Conservation (phyloP, 495 filamentous ascomycete genomes). For the Penicillium simplicissimum region DNA sequence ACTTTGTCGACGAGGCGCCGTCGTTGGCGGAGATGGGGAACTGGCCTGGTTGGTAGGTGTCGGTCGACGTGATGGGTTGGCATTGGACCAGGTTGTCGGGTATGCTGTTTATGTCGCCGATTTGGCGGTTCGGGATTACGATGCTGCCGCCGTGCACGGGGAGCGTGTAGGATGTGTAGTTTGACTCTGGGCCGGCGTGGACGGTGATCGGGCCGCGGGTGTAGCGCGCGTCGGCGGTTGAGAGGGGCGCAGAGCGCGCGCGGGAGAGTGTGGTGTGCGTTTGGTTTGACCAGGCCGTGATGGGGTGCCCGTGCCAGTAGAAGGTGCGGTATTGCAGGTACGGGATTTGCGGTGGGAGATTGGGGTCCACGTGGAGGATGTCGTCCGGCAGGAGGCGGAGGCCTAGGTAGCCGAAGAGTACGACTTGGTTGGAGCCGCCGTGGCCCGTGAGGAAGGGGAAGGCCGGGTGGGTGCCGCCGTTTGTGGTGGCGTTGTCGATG, state of each 20-base stretch:
- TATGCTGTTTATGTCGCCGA: constrained; percentile 47
- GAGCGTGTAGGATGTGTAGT: constrained; percentile 49
- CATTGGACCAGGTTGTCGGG: constrained; percentile 69
- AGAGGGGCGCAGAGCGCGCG: constrained; percentile 31
- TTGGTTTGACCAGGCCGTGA: constrained; percentile 61
- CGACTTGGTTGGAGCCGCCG: constrained; percentile 63
- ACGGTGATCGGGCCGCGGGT: constrained; percentile 54
- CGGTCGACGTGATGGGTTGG: constrained; percentile 49
- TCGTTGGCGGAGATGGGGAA: constrained; percentile 72
- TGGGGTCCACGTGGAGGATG: constrained; percentile 56
- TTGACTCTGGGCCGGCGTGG: constrained; percentile 39
- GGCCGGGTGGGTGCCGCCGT: constrained; percentile 67
- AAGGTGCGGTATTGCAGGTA: constrained; percentile 64
- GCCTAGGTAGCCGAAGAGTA: constrained; percentile 62
- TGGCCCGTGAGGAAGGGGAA: constrained; percentile 69
- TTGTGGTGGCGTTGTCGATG: constrained; percentile 60
- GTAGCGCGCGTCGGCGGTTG: constrained; percentile 49
- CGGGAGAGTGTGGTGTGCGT: constrained; percentile 66
- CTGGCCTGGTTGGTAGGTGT: constrained; percentile 62
- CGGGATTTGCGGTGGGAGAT: constrained; percentile 62
- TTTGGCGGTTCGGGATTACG: constrained; percentile 59
- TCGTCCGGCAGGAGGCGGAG: constrained; percentile 55
- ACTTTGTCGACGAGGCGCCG: constrained; percentile 67
- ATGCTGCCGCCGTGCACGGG: constrained; percentile 52
- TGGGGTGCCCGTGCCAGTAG: constrained; percentile 68